Conservation (phyloP, 352 stramenopile species). For the Pythium plurisporium region DNA sequence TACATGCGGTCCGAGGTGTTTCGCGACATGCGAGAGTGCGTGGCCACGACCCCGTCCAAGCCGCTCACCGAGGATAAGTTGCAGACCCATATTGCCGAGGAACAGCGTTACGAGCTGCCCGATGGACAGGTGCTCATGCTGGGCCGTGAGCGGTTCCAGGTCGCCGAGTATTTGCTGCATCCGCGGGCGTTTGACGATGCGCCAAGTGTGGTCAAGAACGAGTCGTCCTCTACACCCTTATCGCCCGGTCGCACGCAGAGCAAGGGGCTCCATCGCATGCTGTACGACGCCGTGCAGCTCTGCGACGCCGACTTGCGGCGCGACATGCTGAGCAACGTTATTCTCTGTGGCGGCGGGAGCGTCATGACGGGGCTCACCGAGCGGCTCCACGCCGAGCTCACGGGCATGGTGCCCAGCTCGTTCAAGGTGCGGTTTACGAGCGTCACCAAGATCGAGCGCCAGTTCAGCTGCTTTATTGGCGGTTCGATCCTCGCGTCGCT, state of each 20-base stretch:
- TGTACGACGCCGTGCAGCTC: constrained; percentile 80
- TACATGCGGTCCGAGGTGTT: constrained; percentile 69
- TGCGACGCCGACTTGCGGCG: constrained; percentile 79
- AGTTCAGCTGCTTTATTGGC: constrained; percentile 88
- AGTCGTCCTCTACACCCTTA: constrained; percentile 24
- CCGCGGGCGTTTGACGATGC: constrained; percentile 44
- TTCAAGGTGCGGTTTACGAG: constrained; percentile 87
- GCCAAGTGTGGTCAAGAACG: constrained; percentile 16
- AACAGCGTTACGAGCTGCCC: constrained; percentile 74
- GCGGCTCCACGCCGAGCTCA: constrained; percentile 75
- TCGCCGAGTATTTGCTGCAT: constrained; percentile 76
- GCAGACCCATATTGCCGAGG: constrained; percentile 18
- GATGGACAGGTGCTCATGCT: constrained; percentile 68
- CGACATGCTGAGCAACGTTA: constrained; percentile 86
- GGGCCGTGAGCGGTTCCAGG: constrained; percentile 61
- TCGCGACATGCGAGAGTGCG: constrained; percentile 69
- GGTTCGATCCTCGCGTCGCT: constrained; percentile 84
- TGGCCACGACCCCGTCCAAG: constrained; percentile 43
- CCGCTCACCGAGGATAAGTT: constrained; percentile 45
- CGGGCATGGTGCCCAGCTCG: constrained; percentile 68
- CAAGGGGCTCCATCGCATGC: constrained; percentile 73
- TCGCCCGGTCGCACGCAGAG: constrained; percentile 40
- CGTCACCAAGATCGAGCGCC: constrained; percentile 75
- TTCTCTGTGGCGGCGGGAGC: constrained; percentile 79
- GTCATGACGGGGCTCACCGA: constrained; percentile 73